Conservation (phyloP, 768 basidiomycete genomes). For the Mycena sanguinolenta region DNA sequence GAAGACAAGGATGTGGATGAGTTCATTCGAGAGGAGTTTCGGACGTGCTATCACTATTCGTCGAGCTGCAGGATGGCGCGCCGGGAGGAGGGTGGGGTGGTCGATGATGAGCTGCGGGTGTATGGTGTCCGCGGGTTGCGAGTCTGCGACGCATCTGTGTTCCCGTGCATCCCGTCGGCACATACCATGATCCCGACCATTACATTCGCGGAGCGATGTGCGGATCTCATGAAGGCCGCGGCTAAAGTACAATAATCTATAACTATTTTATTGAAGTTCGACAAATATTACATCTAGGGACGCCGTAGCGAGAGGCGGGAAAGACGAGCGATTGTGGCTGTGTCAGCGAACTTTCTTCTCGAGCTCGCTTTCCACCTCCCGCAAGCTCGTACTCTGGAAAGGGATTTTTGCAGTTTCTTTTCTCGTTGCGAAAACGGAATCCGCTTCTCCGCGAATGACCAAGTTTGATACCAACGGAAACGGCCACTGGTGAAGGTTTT, state of each 20-base stretch:
- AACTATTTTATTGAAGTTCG: too few relatives aligned
- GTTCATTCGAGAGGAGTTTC: slow-evolving; percentile 38
- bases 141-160: slow-evolving; percentile 48
- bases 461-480: too few relatives aligned
- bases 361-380: too few relatives aligned
- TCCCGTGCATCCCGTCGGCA: neutral
- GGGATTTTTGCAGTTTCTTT: too few relatives aligned
- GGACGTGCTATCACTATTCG: slow-evolving; percentile 48
- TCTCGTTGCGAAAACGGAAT: too few relatives aligned
- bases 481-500: too few relatives aligned
- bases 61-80: slow-evolving; percentile 37
- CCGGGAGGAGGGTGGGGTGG: slow-evolving; percentile 51
- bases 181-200: neutral
- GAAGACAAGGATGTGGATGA: slow-evolving; percentile 40
- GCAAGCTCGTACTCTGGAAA: too few relatives aligned
- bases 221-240: slow-evolving; percentile 3
- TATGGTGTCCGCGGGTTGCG: slow-evolving; percentile 60
- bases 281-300: too few relatives aligned
- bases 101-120: slow-evolving; percentile 58
- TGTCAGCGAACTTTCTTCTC: too few relatives aligned
- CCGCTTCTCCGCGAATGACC: too few relatives aligned
- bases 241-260: neutral
- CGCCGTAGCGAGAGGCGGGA: too few relatives aligned
- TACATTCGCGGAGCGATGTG: neutral
- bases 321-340: too few relatives aligned